These are phyloP conservation scores for Rhododendron kiyosumense DNA, from an alignment of 148 eudicot genomes.

Conservation along the genomic window DNA sequence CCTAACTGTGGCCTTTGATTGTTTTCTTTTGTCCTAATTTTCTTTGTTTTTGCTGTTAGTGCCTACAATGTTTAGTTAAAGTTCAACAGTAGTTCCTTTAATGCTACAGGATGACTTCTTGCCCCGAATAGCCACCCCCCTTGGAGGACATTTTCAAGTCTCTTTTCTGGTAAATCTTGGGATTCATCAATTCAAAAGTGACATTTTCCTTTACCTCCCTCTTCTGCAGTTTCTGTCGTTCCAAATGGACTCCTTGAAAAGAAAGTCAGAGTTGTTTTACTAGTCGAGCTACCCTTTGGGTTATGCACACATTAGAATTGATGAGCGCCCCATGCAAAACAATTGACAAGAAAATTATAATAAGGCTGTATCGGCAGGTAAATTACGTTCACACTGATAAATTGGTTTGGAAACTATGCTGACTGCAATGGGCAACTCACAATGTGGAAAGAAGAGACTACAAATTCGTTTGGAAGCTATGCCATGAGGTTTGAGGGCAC, in stretches of 20 bases:
- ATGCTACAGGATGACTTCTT: conserved; percentile 83
- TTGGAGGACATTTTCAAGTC: conserved; percentile 30
- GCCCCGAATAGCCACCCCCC: conserved; percentile 93
- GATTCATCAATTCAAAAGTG: too few relatives aligned
- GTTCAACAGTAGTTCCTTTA: background rate
- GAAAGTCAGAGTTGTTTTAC: too few relatives aligned
- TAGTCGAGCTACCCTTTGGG: too few relatives aligned
- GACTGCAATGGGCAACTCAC: conserved; percentile 42
- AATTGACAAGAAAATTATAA: too few relatives aligned
- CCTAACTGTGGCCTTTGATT: background rate
- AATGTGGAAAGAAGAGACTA: conserved; percentile 42
- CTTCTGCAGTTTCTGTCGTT: too few relatives aligned
- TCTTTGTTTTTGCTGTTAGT: background rate
- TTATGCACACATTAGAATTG: too few relatives aligned
- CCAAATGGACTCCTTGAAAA: too few relatives aligned
- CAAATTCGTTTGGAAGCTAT: conserved; percentile 65
- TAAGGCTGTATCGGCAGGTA: too few relatives aligned
- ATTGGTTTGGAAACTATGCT: conserved; percentile 4
- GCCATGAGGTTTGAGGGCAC: conserved; percentile 55
- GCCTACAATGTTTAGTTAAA: background rate
- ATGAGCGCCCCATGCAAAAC: too few relatives aligned
- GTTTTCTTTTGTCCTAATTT: background rate
- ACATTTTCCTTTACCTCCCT: too few relatives aligned
- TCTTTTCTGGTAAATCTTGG: too few relatives aligned
- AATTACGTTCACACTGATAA: too few relatives aligned